Base-by-base conservation (phyloP, 805 yeast genomes). In the Candida parachauliodes region DNA sequence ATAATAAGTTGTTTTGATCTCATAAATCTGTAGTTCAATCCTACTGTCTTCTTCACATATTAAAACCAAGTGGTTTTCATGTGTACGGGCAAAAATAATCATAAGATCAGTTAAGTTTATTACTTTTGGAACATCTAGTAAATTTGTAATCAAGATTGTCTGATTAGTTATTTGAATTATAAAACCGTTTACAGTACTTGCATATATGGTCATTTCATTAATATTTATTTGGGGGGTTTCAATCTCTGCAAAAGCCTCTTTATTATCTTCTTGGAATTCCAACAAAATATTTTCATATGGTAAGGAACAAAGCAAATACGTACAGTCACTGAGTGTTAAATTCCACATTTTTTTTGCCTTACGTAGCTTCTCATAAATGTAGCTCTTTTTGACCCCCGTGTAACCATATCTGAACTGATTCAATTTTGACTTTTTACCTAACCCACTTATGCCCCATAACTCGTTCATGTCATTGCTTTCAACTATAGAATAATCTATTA, bases 401-500 rank as follows among this genome's bases (percentile, higher is more conserved):
- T 60, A 61, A 1, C 73, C 74, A 23, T 41, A 21, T 22, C 65
- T 49, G 3, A 68, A 43, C 16, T 62, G 66, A 5, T 57, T 47
- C 11, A 68, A 42, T 28, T 56, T 54, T 2, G 68, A 49, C 32
- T 64, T 45, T 34, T 57, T 62, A 1, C 65, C 68, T 1, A 47
- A 32, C 2, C 73, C 72, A 1, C 67, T 51, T 8, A 68, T 45
- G 1, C 65, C 61, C 72, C 77, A 73, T 1, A 72, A 40, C 36
- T 73, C 77, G 36, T 70, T 65, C 5, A 48, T 44, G 47, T 20
- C 12, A 5, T 8, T 29, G 11, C 14, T 42, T 16, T 64, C 62
- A 1, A 69, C 52, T 2, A 70, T 48, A 39, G 53, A 59, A 2
- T 67, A 48, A 49, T 73, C 77, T 14, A 68, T 41, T 1, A 73